phyloP scores from a whole-genome alignment of 192 early-diverging fungal species.

The Podila clonocystis region DNA sequence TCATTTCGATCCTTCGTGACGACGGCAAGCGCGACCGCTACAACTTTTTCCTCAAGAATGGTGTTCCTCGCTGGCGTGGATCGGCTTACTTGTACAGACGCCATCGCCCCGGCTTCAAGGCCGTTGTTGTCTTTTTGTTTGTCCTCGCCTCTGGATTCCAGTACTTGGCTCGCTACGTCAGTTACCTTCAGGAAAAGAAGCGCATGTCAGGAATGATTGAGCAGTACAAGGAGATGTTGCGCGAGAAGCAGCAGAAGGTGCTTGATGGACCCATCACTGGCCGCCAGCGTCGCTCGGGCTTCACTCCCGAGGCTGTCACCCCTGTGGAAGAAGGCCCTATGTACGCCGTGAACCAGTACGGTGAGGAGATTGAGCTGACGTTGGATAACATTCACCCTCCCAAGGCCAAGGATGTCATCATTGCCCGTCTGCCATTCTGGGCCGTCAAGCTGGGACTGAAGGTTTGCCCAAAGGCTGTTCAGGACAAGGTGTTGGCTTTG shows the following conservation, averaged over 20 bases:
- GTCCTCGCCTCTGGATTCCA: constrained; percentile 69
- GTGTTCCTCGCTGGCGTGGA: constrained; percentile 83
- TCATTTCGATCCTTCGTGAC: constrained; percentile 74
- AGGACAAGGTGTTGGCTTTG: constrained; percentile 22
- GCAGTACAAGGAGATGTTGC: constrained; percentile 51
- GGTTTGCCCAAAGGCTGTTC: constrained; percentile 21
- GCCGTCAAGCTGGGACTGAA: constrained; percentile 16
- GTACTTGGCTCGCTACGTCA: constrained; percentile 68
- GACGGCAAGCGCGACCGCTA: constrained; percentile 72
- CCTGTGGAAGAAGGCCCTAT: constrained; percentile 48
- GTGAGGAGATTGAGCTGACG: constrained; percentile 46
- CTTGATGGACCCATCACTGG: constrained; percentile 48
- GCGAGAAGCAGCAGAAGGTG: constrained; percentile 48
- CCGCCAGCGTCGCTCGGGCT: constrained; percentile 51
- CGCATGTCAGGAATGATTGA: constrained; percentile 60
- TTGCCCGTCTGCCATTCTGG: constrained; percentile 42
- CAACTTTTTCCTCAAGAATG: constrained; percentile 84
- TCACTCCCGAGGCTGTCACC: constrained; percentile 46
- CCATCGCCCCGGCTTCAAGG: constrained; percentile 74
- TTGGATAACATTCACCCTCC: constrained; percentile 47
- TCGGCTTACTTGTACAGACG: constrained; percentile 79
- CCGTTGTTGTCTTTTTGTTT: constrained; percentile 63
- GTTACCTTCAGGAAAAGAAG: constrained; percentile 68
- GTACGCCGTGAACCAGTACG: constrained; percentile 52
- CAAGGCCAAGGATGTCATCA: constrained; percentile 22